These are phyloP conservation scores for Apophysomyces variabilis DNA, from an alignment of 371 early-diverging fungal species.

Conservation along the genomic window DNA sequence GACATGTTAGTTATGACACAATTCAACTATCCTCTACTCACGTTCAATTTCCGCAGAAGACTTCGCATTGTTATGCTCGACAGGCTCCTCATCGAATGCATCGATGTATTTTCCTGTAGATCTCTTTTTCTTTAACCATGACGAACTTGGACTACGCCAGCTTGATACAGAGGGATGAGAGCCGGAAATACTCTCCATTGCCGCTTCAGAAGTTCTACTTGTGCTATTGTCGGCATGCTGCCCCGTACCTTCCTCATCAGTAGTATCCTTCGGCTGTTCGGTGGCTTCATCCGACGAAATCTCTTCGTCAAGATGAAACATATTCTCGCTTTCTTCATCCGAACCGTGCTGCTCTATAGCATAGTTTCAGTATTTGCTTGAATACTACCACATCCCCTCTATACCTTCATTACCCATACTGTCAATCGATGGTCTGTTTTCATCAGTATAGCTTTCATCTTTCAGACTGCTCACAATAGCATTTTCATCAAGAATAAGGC, in stretches of 20 bases:
- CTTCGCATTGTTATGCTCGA: constrained; percentile 7
- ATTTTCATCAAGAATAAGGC: constrained; percentile 38
- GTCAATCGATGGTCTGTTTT: background rate
- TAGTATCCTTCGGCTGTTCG: background rate
- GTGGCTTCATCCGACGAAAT: constrained; percentile 28
- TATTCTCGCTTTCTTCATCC: constrained; percentile 33
- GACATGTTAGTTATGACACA: background rate
- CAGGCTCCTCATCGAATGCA: constrained; percentile 15
- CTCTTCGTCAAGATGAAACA: constrained; percentile 52
- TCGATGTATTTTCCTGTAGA: constrained; percentile 19
- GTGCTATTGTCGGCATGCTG: background rate
- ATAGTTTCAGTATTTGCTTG: background rate
- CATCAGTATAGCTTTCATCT: constrained; percentile 6
- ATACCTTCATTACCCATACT: background rate
- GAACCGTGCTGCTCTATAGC: constrained; percentile 13
- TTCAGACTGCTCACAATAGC: constrained; percentile 23
- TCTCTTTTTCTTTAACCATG: constrained; percentile 18
- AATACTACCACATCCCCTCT: too few relatives aligned
- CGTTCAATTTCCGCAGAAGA: constrained; percentile 11
- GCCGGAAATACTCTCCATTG: background rate
- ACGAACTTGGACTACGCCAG: constrained; percentile 2
- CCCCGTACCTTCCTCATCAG: background rate
- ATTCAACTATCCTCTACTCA: background rate
- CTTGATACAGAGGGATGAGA: background rate
- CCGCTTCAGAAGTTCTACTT: background rate